Percentiles rank a stretch among this genome's conserved stretches.
phyloP scores from a whole-genome alignment of 148 eudicot genomes.

The Camellia sinensis region DNA sequence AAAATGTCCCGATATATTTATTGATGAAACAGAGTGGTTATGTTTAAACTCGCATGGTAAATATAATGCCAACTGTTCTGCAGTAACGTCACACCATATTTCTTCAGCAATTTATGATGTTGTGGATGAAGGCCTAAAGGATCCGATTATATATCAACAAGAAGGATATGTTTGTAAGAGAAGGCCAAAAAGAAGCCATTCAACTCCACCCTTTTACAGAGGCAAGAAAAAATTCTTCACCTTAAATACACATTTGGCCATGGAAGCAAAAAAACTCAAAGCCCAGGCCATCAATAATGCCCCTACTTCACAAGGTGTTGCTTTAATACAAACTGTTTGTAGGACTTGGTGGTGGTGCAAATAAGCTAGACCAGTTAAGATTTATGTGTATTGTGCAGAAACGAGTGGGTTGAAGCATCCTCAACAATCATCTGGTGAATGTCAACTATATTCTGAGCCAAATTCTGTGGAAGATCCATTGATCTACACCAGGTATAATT shows the following conservation, averaged over 20 bases:
- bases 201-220: conserved; percentile 77
- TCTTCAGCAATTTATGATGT: conserved; percentile 22
- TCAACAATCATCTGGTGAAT: conserved; percentile 24
- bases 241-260: conserved; percentile 26
- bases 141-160: conserved; percentile 20
- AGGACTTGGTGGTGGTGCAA: not conserved
- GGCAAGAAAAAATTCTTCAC: conserved; percentile 53
- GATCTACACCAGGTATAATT: conserved; percentile 36
- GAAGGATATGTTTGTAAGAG: conserved; percentile 16
- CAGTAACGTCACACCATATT: conserved; percentile 17
- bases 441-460: conserved; percentile 25
- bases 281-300: conserved; percentile 12
- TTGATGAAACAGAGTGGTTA: conserved; percentile 28
- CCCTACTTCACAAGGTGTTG: conserved; percentile 26
- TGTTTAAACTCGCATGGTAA: conserved; percentile 22
- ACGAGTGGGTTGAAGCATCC: conserved; percentile 29
- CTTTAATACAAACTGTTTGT: not conserved
- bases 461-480: conserved; percentile 27
- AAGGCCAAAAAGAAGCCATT: conserved; percentile 63
- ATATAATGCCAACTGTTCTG: conserved; percentile 10
- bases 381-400: conserved; percentile 33
- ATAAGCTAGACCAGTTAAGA: not conserved
- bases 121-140: conserved; percentile 22
- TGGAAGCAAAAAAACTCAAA: conserved; percentile 27
- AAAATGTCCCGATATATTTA: conserved; percentile 21